phyloP scores from a whole-genome alignment of 495 filamentous ascomycete species.

The Hyaloscypha hepaticicola region DNA sequence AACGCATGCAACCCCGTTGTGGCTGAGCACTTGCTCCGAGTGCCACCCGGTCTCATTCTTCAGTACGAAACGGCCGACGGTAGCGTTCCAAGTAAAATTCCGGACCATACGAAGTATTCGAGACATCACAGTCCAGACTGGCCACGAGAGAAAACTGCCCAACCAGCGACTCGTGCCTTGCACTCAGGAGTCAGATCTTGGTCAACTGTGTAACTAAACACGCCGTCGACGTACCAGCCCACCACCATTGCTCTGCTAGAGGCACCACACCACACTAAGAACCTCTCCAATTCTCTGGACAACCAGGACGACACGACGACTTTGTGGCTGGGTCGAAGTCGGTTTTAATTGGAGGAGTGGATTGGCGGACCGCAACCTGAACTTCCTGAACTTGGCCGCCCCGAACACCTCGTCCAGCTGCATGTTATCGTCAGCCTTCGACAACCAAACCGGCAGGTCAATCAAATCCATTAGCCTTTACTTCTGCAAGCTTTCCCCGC shows the following conservation, averaged over 20 bases:
- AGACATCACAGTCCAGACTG: neutral
- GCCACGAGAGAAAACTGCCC: neutral
- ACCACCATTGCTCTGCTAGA: neutral
- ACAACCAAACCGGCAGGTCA: neutral
- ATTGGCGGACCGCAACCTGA: neutral
- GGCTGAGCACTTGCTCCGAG: neutral
- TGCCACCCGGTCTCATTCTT: neutral
- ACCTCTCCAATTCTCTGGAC: constrained; percentile 1
- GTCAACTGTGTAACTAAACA: neutral
- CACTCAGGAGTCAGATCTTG: neutral
- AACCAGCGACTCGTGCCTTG: neutral
- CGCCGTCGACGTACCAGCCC: neutral
- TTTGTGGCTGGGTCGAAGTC: neutral
- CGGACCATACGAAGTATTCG: constrained; percentile 4
- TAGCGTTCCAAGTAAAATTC: neutral
- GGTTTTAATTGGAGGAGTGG: constrained; percentile 9
- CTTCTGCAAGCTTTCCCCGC: neutral
- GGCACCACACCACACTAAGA: neutral
- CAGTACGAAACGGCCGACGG: neutral
- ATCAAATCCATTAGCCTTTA: constrained; percentile 5
- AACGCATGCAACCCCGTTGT: neutral
- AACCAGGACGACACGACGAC: neutral
- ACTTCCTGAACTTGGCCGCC: neutral
- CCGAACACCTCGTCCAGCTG: neutral
- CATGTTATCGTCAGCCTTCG: neutral